These are phyloP conservation scores for Sonneratia caseolaris DNA, from an alignment of 345 rosid species.

Conservation along the genomic window DNA sequence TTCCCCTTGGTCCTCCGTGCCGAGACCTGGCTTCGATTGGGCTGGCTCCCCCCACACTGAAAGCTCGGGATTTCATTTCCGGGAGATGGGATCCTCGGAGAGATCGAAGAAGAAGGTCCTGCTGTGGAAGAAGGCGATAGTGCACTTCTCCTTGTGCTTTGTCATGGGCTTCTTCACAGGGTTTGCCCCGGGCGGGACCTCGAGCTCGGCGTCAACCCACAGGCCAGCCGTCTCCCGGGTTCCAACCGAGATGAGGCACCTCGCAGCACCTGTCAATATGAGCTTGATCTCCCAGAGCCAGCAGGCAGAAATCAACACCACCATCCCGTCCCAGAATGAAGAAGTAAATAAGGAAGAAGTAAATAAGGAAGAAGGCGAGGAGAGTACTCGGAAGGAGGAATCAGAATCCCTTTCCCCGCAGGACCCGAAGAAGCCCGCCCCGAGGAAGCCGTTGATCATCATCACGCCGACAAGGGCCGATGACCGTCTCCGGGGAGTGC, in stretches of 20 bases:
- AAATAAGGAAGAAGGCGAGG: neutral
- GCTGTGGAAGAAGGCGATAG: constrained; percentile 74
- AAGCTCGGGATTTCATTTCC: neutral
- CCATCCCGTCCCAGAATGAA: neutral
- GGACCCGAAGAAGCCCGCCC: constrained; percentile 1
- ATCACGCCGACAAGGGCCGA: constrained; percentile 46
- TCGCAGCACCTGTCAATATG: neutral
- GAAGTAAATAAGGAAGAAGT: neutral
- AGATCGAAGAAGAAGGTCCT: constrained; percentile 76
- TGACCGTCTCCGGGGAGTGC: constrained; percentile 24
- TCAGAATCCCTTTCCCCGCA: neutral
- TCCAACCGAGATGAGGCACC: neutral
- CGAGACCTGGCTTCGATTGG: no score
- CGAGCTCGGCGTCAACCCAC: neutral
- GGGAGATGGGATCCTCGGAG: constrained; percentile 30
- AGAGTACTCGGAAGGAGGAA: neutral
- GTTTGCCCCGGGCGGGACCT: constrained; percentile 25
- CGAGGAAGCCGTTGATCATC: constrained; percentile 46
- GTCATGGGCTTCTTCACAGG: constrained; percentile 87
- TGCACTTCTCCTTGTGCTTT: constrained; percentile 73
- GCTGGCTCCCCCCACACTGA: neutral
- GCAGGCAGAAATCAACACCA: neutral
- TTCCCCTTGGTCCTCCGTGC: neutral
- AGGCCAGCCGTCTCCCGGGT: constrained; percentile 23
- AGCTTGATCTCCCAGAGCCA: constrained; percentile 2